A percentile compares a stretch with the other conserved stretches of the same genome.
Conservation (phyloP, 257 asterid genomes). For the Ilex aquifolium region DNA sequence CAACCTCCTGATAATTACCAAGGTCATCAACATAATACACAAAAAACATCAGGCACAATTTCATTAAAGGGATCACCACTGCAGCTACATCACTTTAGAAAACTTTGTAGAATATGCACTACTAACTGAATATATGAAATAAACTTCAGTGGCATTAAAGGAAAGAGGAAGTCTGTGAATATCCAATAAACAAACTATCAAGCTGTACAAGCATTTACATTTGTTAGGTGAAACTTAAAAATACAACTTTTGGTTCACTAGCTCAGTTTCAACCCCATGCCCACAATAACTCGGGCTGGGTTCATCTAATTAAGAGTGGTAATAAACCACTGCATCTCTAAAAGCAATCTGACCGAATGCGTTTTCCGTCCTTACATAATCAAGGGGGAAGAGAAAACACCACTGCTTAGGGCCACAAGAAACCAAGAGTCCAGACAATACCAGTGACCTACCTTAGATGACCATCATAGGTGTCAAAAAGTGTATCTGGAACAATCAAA, state of each 20-base stretch:
- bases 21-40: too few species aligned
- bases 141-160: neutral
- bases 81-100: too few species aligned
- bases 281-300: constrained; percentile 47
- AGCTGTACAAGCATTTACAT: constrained; percentile 18
- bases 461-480: neutral
- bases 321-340: constrained; percentile 25
- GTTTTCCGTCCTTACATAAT: neutral
- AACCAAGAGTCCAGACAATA: neutral
- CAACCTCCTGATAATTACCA: too few species aligned
- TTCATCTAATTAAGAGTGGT: constrained; percentile 25
- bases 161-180: neutral
- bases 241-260: constrained; percentile 8
- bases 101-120: constrained; percentile 2
- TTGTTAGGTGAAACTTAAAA: neutral
- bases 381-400: neutral
- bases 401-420: neutral
- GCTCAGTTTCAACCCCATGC: constrained; percentile 41
- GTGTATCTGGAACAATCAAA: constrained; percentile 6
- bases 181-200: neutral
- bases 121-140: neutral
- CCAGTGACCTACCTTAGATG: neutral
- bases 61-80: too few species aligned
- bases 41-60: too few species aligned
- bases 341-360: constrained; percentile 8